These are phyloP conservation scores for Saposhnikovia divaricata DNA, from an alignment of 129 eudicot genomes.

Conservation along the genomic window DNA sequence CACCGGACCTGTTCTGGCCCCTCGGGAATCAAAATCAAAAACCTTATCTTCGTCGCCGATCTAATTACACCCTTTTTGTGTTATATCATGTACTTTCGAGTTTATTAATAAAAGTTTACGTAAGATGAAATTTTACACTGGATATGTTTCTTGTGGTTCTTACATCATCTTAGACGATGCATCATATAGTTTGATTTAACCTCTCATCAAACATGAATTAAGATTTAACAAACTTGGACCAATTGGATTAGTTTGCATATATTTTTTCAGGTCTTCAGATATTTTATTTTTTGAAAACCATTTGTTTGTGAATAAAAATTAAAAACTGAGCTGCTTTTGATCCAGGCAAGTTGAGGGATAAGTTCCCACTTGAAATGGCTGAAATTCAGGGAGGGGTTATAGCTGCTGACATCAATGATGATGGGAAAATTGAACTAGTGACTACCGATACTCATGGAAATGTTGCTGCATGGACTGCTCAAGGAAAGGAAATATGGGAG, in stretches of 20 bases:
- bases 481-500: conserved; percentile 93
- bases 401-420: conserved; percentile 96
- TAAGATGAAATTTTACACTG: neutral
- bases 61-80: neutral
- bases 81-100: neutral
- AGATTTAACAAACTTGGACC: neutral
- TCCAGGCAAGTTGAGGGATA: conserved; percentile 85
- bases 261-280: neutral
- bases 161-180: neutral
- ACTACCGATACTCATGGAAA: conserved; percentile 91
- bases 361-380: conserved; percentile 97
- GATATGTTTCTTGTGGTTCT: neutral
- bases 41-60: neutral
- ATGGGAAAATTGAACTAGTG: conserved; percentile 88
- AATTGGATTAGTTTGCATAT: neutral
- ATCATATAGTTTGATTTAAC: neutral
- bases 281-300: neutral
- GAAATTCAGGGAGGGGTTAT: conserved; percentile 93
- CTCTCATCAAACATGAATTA: neutral
- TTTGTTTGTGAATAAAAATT: neutral
- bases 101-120: neutral
- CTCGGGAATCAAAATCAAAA: neutral
- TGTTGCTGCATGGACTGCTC: conserved; percentile 98
- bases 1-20: neutral
- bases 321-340: conserved; percentile 3